Evolutionary conservation across 768 basidiomycete genomes (phyloP).

Genomic region (Suillus subalutaceus): DNA sequence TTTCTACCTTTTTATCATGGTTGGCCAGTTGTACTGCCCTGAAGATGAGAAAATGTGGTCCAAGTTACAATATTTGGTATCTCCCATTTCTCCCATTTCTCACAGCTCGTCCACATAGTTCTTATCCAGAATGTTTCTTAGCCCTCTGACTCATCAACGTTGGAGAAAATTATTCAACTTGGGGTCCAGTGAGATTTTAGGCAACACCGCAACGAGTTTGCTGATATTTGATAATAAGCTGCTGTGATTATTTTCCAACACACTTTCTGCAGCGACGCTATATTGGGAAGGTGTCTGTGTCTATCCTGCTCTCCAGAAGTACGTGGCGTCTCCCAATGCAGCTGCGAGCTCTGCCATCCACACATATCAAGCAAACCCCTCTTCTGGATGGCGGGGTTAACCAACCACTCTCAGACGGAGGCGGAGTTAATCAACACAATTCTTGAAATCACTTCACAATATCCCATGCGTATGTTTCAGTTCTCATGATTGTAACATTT

Average conservation of each 20-base stretch:
- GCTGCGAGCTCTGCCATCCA: not conserved
- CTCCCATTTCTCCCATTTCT: not conserved
- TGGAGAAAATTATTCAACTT: not conserved
- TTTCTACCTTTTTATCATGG: not conserved
- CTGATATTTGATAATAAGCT: not conserved
- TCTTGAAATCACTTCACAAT: not conserved
- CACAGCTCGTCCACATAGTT: not conserved
- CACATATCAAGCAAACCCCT: not conserved
- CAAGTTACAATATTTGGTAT: not conserved
- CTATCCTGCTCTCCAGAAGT: too few relatives aligned
- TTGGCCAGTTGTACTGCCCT: not conserved
- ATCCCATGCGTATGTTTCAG: not conserved
- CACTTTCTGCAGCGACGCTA: not conserved
- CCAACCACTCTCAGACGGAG: not conserved
- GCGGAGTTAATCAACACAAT: not conserved
- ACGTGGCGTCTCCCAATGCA: not conserved
- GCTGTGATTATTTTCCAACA: not conserved
- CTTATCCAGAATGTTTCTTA: not conserved
- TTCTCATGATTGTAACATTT: not conserved
- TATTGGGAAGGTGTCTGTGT: not conserved
- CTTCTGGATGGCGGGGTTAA: not conserved
- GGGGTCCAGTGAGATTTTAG: not conserved
- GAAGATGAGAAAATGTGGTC: not conserved
- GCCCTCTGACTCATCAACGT: not conserved
- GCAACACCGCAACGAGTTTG: not conserved